phyloP scores from a whole-genome alignment of 2,329 filamentous ascomycete species.

The Sporothrix globosa region DNA sequence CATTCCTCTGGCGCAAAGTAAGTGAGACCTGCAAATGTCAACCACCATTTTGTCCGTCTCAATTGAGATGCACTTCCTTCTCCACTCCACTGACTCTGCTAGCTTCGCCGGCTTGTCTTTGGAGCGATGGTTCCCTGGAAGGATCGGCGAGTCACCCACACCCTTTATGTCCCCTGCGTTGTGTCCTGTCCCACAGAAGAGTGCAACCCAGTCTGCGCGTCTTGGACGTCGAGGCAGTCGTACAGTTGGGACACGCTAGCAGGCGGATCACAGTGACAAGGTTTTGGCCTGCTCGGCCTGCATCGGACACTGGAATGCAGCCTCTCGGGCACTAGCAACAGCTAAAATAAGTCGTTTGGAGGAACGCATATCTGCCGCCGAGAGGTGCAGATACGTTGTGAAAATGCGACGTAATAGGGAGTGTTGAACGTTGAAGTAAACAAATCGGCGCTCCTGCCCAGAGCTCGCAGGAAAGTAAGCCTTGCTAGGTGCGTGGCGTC shows the following conservation, averaged over 20 bases:
- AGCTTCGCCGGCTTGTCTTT: background rate
- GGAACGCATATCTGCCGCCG: background rate
- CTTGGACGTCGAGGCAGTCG: background rate
- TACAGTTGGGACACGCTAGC: constrained; percentile 16
- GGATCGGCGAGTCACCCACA: constrained; percentile 17
- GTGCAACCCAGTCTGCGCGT: constrained; percentile 24
- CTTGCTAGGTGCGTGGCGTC: background rate
- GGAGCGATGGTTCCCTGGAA: constrained; percentile 8
- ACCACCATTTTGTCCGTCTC: background rate
- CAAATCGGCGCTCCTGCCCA: background rate
- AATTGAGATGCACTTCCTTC: background rate
- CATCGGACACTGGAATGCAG: constrained; percentile 2
- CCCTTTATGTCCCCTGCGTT: background rate
- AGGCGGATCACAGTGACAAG: background rate
- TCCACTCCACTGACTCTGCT: constrained; percentile 8
- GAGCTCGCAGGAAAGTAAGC: background rate
- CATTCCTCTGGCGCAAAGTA: background rate
- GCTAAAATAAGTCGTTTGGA: background rate
- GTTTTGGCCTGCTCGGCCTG: too few species aligned
- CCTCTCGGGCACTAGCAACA: constrained; percentile 18
- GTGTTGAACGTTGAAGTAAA: constrained; percentile 5
- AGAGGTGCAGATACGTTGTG: background rate
- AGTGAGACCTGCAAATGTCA: constrained; percentile 12
- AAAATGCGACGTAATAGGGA: background rate
- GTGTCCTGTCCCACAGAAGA: background rate